These are phyloP conservation scores for Phytophthora aleatoria DNA, from an alignment of 352 stramenopile species.

Conservation along the genomic window DNA sequence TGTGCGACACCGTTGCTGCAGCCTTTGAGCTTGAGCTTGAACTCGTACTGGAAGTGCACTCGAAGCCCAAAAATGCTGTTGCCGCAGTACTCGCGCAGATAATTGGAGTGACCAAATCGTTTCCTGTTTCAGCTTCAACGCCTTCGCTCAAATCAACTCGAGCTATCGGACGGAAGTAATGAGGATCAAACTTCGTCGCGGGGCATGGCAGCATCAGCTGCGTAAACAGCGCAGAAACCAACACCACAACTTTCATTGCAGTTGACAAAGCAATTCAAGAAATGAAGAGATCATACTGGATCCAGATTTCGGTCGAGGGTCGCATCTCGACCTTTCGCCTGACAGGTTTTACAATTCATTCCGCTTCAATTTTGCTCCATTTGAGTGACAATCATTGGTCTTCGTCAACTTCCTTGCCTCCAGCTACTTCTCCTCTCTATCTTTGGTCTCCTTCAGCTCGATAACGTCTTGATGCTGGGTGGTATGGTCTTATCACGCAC, in stretches of 20 bases:
- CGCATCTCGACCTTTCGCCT: constrained; percentile 25
- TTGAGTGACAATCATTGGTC: neutral
- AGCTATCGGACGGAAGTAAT: constrained; percentile 9
- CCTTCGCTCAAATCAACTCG: constrained; percentile 18
- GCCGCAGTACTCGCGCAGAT: constrained; percentile 47
- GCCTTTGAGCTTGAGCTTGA: constrained; percentile 17
- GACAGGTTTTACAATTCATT: neutral
- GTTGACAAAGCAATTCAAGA: neutral
- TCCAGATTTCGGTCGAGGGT: constrained; percentile 6
- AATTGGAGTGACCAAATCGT: constrained; percentile 47
- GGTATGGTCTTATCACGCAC: constrained; percentile 8
- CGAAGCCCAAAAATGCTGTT: constrained; percentile 50
- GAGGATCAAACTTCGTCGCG: constrained; percentile 1
- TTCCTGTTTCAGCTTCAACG: constrained; percentile 8
- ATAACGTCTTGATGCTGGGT: constrained; percentile 13
- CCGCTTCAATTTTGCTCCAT: neutral
- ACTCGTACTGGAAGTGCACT: constrained; percentile 30
- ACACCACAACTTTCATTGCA: constrained; percentile 10
- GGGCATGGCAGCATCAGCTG: constrained; percentile 2
- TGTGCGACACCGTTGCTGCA: constrained; percentile 35
- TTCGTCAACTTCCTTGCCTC: neutral
- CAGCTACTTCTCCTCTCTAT: neutral
- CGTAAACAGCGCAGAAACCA: constrained; percentile 15
- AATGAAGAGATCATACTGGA: constrained; percentile 6
- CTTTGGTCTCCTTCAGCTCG: neutral